Percentiles rank a stretch among this genome's conserved stretches.
Conservation (phyloP, 2,329 filamentous ascomycete species). For the Penicillium nordicum region DNA sequence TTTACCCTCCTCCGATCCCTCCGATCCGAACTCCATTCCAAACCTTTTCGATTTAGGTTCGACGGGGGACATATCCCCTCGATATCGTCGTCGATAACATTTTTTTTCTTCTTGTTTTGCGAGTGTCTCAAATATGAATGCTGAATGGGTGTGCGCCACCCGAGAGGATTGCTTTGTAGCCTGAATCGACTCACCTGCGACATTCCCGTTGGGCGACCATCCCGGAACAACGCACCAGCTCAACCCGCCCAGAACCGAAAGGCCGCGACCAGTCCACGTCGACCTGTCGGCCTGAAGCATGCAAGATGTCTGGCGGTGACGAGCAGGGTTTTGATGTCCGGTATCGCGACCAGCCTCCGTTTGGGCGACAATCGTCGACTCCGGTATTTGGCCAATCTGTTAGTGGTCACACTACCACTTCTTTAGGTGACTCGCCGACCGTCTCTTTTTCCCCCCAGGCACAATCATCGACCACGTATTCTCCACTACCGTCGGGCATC, state of each 20-base stretch:
- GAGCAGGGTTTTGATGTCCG: conserved; percentile 39
- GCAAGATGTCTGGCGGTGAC: conserved; percentile 45
- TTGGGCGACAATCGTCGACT: conserved; percentile 33
- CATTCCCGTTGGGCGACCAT: conserved; percentile 34
- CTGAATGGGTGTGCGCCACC: conserved; percentile 35
- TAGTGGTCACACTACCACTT: conserved; percentile 11
- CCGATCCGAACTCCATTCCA: conserved; percentile 7
- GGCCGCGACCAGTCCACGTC: conserved; percentile 31
- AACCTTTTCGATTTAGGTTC: conserved; percentile 6
- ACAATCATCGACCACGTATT: conserved; percentile 28
- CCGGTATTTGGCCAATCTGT: conserved; percentile 17
- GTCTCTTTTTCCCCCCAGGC: conserved; percentile 21
- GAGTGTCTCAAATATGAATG: conserved; percentile 35
- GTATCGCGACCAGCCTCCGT: conserved; percentile 29
- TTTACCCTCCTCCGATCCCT: conserved; percentile 3
- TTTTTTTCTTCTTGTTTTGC: conserved; percentile 3
- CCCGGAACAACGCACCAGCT: conserved; percentile 40
- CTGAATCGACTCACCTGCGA: conserved; percentile 36
- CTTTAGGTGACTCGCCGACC: conserved; percentile 30
- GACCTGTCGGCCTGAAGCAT: conserved; percentile 30
- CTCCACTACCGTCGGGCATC: conserved; percentile 20
- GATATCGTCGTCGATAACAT: not conserved
- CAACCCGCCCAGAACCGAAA: conserved; percentile 29
- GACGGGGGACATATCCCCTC: conserved; percentile 14
- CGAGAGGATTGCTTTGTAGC: conserved; percentile 39